phyloP scores from a whole-genome alignment of 2,329 filamentous ascomycete genomes.

The Anthostomella pinea region DNA sequence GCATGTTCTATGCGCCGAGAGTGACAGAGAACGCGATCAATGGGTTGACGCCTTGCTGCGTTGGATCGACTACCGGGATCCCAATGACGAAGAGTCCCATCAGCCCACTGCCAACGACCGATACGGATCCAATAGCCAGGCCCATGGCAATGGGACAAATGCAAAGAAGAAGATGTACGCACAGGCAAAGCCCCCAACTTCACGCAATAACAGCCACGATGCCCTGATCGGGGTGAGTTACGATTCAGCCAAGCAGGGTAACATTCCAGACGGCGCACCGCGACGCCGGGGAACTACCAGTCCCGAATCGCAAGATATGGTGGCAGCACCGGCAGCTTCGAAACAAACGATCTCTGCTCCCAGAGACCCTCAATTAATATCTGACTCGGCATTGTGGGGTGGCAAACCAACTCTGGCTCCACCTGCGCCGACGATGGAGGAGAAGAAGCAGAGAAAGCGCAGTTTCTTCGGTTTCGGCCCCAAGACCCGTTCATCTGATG shows the following conservation, averaged over 20 bases:
- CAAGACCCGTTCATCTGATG: constrained; percentile 57
- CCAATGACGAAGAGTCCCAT: constrained; percentile 52
- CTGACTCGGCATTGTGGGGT: constrained; percentile 83
- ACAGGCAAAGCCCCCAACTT: constrained; percentile 34
- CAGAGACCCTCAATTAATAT: constrained; percentile 79
- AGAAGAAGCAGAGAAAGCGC: constrained; percentile 79
- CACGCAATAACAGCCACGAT: constrained; percentile 37
- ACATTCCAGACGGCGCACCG: constrained; percentile 44
- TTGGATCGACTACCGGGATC: constrained; percentile 76
- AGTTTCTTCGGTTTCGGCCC: constrained; percentile 70
- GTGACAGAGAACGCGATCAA: constrained; percentile 83
- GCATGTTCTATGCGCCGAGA: constrained; percentile 94
- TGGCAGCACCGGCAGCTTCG: constrained; percentile 39
- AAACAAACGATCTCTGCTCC: constrained; percentile 73
- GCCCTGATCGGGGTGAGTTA: constrained; percentile 57
- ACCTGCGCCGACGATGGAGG: constrained; percentile 54
- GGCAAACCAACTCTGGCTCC: constrained; percentile 60
- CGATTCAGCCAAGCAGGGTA: constrained; percentile 52
- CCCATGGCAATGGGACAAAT: constrained; percentile 35
- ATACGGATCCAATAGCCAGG: constrained; percentile 35
- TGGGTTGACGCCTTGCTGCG: constrained; percentile 91
- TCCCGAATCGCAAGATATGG: constrained; percentile 27
- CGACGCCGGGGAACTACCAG: constrained; percentile 30
- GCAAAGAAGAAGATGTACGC: constrained; percentile 43
- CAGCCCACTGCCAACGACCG: constrained; percentile 39